Percentiles rank a stretch among this genome's conserved stretches.
Conservation (phyloP, 2,329 filamentous ascomycete genomes). For the Myotisia sp. region DNA sequence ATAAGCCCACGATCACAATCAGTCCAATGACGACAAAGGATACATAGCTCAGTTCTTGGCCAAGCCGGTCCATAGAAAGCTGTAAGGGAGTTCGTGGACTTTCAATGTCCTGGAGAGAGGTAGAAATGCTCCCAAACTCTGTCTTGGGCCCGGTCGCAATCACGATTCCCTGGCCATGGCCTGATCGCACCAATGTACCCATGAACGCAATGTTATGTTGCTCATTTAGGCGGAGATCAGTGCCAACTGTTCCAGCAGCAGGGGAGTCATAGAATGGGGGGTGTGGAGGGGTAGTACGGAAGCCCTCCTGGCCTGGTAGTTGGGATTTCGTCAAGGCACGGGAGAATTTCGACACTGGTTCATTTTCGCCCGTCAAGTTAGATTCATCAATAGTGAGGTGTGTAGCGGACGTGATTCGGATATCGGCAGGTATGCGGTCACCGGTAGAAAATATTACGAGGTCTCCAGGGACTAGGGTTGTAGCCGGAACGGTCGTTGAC, state of each 20-base stretch:
- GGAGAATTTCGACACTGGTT: constrained; percentile 67
- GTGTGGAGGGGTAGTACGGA: constrained; percentile 27
- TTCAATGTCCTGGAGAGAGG: constrained; percentile 86
- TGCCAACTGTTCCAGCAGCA: constrained; percentile 44
- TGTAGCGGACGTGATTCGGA: constrained; percentile 78
- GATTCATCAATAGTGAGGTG: constrained; percentile 93
- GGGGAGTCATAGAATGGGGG: constrained; percentile 47
- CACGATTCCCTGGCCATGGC: constrained; percentile 91
- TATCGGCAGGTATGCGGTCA: constrained; percentile 89
- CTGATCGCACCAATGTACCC: constrained; percentile 89
- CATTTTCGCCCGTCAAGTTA: constrained; percentile 91
- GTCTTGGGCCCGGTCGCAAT: constrained; percentile 88
- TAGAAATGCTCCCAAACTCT: constrained; percentile 90
- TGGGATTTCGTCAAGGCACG: constrained; percentile 39
- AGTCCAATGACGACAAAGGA: constrained; percentile 89
- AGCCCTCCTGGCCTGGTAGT: constrained; percentile 22
- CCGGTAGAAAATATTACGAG: constrained; percentile 88
- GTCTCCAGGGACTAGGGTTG: constrained; percentile 80
- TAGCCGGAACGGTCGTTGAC: constrained; percentile 73
- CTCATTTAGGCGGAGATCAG: constrained; percentile 55
- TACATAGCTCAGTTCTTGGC: constrained; percentile 89
- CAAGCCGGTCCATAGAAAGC: constrained; percentile 92
- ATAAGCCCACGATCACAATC: constrained; percentile 78
- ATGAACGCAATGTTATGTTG: constrained; percentile 93
- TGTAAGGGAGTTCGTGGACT: constrained; percentile 89